These are phyloP conservation scores for Plasmopara viticola DNA, from an alignment of 352 stramenopile species.

Conservation along the genomic window DNA sequence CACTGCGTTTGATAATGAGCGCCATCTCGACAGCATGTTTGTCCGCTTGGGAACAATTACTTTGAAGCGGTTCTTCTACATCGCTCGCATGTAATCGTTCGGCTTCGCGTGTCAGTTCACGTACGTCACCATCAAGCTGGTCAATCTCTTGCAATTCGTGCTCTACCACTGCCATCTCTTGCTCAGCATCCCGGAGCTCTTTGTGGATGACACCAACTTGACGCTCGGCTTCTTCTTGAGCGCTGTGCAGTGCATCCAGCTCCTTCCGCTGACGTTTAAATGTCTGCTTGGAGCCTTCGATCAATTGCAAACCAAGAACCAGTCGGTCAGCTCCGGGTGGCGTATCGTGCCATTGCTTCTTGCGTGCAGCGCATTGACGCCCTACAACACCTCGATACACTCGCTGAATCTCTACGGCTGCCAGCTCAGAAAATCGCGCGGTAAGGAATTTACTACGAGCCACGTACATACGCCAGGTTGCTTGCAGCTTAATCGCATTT, in stretches of 20 bases:
- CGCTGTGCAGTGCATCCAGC: too few species aligned
- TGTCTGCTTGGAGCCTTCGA: too few species aligned
- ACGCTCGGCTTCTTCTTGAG: too few species aligned
- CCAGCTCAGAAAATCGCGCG: slow-evolving; percentile 57
- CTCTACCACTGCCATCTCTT: slow-evolving; percentile 72
- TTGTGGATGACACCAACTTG: too few species aligned
- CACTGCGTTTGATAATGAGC: too few species aligned
- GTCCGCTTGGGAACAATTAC: too few species aligned
- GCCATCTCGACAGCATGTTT: too few species aligned
- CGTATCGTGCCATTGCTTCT: slow-evolving; percentile 84
- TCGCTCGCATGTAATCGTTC: slow-evolving; percentile 71
- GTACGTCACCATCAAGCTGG: slow-evolving; percentile 86
- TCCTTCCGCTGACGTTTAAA: too few species aligned
- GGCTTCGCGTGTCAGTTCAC: slow-evolving; percentile 88
- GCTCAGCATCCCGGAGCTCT: too few species aligned
- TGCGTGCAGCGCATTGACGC: slow-evolving; percentile 48
- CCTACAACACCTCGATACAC: slow-evolving; percentile 84
- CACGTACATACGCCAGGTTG: too few species aligned
- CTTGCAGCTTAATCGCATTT: too few species aligned
- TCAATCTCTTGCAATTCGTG: slow-evolving; percentile 90
- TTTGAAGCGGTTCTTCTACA: slow-evolving; percentile 5
- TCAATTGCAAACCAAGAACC: not conserved
- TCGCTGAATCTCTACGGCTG: slow-evolving; percentile 87
- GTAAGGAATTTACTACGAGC: slow-evolving; percentile 14
- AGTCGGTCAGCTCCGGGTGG: slow-evolving; percentile 85